A percentile compares a stretch with the other conserved stretches of the same genome.
These are phyloP conservation scores for Pichia terricola DNA, from an alignment of 1,139 yeast species.

Conservation along the genomic window DNA sequence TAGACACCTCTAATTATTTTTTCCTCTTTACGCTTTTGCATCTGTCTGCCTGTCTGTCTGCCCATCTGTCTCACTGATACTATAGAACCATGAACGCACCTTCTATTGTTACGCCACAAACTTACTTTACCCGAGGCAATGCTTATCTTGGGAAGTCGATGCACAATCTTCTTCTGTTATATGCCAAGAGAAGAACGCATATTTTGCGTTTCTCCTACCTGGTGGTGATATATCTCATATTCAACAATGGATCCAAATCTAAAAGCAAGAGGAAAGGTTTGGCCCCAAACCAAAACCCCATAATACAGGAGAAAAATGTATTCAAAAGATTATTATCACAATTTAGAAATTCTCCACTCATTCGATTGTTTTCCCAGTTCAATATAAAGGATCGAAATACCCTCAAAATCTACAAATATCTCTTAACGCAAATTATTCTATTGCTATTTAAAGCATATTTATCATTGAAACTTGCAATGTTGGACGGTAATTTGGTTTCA, in stretches of 20 bases:
- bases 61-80: no score
- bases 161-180: slow-evolving; percentile 12
- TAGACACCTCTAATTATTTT: no score
- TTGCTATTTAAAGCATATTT: slow-evolving; percentile 63
- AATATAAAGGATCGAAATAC: slow-evolving; percentile 11
- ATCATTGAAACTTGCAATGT: slow-evolving; percentile 73
- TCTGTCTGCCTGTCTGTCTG: no score
- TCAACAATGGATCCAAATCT: slow-evolving; percentile 19
- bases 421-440: slow-evolving; percentile 30
- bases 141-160: slow-evolving; percentile 7
- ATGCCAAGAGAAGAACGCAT: slow-evolving; percentile 20
- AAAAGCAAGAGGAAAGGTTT: background rate
- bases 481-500: slow-evolving; percentile 83
- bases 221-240: slow-evolving; percentile 24
- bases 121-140: slow-evolving; percentile 7
- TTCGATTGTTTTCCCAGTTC: slow-evolving; percentile 14
- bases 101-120: background rate
- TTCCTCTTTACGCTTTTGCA: no score
- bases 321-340: background rate
- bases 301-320: background rate
- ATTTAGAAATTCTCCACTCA: slow-evolving; percentile 14
- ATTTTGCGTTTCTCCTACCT: slow-evolving; percentile 42
- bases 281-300: background rate
- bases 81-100: no score
- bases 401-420: slow-evolving; percentile 34